Base-by-base conservation (phyloP, 768 basidiomycete species). In the Clitopilus passeckerianus region DNA sequence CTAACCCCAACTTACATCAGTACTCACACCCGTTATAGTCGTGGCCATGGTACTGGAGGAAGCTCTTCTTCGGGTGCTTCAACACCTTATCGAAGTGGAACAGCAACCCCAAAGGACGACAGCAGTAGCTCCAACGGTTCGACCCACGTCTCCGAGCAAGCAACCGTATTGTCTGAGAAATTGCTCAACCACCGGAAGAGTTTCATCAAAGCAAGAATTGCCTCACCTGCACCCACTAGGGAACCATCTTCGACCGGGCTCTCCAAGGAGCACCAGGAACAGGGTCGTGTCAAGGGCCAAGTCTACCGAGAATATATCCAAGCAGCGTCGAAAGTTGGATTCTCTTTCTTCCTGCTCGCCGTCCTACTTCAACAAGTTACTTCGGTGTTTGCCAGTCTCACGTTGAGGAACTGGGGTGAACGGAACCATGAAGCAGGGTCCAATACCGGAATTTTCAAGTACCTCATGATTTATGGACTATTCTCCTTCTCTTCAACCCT, bases 361-460 rank as follows among this genome's bases (percentile, higher is more conserved):
- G 83, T 81, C 5, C 55, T 85, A 46, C 60, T 71, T 14, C 78
- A 85, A 58, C 93, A 95, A 69, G 80, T 75, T 5, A 67, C 81
- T 8, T 80, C 82, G 0, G 84, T 95, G 30, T 57, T 80, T 9
- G 81, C 83, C 0, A 90, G 85, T 24, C 72, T 86, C 33, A 84
- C 88, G 50, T 74, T 96, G n/a, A 83, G 91, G 37, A 76, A 80
- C 54, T 96, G 92, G 93, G 87, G 89, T 7, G 89, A 93, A 67
- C 83, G 86, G 60, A 95, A 95, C 63, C 77, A 80, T 4, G 75
- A 79, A 64, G 71, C 68, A 1, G 88, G 87, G 9, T 71, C 70
- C 50, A 91, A 89, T 57, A 69, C 74, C 1, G 84, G 85, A 53
- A 80, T 90, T 72, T 65, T 72, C 35, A 75, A 79, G 60, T 89